Conservation (phyloP, 208 protist genomes). For the Leishmania arabica region DNA sequence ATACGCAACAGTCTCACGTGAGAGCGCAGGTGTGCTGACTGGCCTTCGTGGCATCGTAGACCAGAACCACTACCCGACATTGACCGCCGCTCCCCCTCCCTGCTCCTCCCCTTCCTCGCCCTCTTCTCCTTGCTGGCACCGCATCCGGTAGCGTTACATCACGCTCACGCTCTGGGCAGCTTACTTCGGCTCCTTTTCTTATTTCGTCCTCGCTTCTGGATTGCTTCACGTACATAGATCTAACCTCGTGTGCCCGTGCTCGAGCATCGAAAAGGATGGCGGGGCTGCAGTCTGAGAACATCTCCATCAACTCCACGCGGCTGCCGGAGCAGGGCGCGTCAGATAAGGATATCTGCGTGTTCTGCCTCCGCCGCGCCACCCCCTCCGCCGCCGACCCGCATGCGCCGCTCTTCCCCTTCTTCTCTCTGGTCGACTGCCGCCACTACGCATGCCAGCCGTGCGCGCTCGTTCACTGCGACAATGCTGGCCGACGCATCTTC, state of each 20-base stretch:
- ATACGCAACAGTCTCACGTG: neutral
- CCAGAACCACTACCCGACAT: neutral
- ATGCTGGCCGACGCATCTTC: constrained; percentile 65
- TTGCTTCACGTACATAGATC: neutral
- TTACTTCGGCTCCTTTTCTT: too few relatives aligned
- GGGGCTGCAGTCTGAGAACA: constrained; percentile 79
- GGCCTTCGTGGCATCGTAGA: neutral
- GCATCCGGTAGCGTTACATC: neutral
- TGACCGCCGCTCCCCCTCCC: neutral
- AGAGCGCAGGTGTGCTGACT: neutral
- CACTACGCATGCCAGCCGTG: constrained; percentile 92
- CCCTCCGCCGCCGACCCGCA: constrained; percentile 61
- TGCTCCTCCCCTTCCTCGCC: neutral
- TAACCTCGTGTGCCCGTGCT: neutral
- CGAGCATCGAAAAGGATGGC: constrained; percentile 42
- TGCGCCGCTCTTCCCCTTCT: constrained; percentile 87
- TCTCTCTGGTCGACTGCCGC: constrained; percentile 89
- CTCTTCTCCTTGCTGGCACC: neutral
- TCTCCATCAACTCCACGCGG: constrained; percentile 62
- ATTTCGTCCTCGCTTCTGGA: neutral
- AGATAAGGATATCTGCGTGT: constrained; percentile 61
- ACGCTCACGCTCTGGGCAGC: neutral
- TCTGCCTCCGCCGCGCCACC: constrained; percentile 51
- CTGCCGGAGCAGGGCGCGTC: constrained; percentile 24
- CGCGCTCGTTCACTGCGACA: constrained; percentile 83